Base-by-base conservation (phyloP, 2,329 filamentous ascomycete species). In the Davidsoniella virescens region DNA sequence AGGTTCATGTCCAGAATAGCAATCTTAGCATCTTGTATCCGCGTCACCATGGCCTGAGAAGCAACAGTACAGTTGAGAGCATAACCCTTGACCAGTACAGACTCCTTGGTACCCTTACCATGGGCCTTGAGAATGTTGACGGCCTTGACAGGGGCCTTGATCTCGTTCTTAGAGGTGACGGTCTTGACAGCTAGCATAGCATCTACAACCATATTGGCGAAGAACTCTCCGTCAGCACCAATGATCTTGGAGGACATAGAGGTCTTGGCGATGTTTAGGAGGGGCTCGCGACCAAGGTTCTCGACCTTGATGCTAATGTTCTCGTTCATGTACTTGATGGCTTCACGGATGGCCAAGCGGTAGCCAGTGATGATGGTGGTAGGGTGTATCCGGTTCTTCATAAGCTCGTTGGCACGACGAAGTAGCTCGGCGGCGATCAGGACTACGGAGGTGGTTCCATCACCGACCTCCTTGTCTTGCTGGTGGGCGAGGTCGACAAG, bases 161-260 rank as follows among this genome's bases (percentile, higher is more conserved):
- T 70, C 69, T 98, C 92, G 66, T 78, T 82, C 67, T 82, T 82
- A 70, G 84, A 87, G 70, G 95, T 95, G 54, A 83, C 86, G 43
- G 83, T 80, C 75, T 94, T 95, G 61, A 98, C 92, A 49, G 88
- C 84, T 63, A 84, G 80, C 75, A 98, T 95, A 56, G 85, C 88
- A 66, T 98, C 90, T 47, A 98, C 92, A 10, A 88, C 87, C 83
- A 98, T 93, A 68, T 92, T 84, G 58, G 90, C 80, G 63, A 98
- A 98, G 72, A 98, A 98, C 56, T 94, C 87, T 10, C 86, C 87
- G 67, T 98, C 92, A 51, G 84, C 72, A 52, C 92, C 92, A 64
- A 98, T 96, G 62, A 98, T 93, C 72, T 98, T 98, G 73, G 86
- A 94, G 49, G 88, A 95, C 90, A 98, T 98, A 61, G 88, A 95